Base-by-base conservation (phyloP, 345 rosid genomes). In the Eucalyptus viminalis region DNA sequence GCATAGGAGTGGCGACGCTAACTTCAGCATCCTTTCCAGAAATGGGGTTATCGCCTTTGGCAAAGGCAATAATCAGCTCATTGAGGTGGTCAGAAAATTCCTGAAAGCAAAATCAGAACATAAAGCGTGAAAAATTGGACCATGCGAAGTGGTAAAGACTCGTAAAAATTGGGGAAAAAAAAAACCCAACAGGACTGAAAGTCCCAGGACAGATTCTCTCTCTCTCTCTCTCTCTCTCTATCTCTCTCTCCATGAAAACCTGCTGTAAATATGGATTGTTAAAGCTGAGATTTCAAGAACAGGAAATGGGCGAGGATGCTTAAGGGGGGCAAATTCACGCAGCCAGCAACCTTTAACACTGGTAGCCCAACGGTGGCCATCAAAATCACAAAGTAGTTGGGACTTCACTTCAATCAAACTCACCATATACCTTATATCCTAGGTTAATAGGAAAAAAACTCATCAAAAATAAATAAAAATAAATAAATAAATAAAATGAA, bases 401-500 rank as follows among this genome's bases (percentile, higher is more conserved):
- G 83, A 76, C 43, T 37, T 76, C 27, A 40, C 47, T 37, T 76
- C 47, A 37, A 40, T 76, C 83, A 11, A 76, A 37, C 45, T 37
- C 83, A 19, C 12, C 45, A 37, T 11, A 37, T 37, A 37, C 81
- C 22, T 37, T 72, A 72, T 37, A 72, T 37, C 81, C 45, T 37
- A 10, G 45, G 45, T 72, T 72, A 72, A 72, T 37, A 13, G 16
- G 19, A 4, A 8, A 15, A 67, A n/a, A 65, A 29, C 7, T 12
- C 19, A 50, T 50, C 19, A 50, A 27, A 14, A 47, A 6, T 11
- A 10, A 19, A 37, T 37, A 37, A 14, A 25, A 47, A 24, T 17
- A 6, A 24, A 37, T 29, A 50, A 11, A 37, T 29, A 7, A 47
- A 25, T 17, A 0, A 7, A 47, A 25, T 17, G 0, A 19, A 37